Base-by-base conservation (phyloP, 31 red algal species). In the Asparagopsis taxiformis region DNA sequence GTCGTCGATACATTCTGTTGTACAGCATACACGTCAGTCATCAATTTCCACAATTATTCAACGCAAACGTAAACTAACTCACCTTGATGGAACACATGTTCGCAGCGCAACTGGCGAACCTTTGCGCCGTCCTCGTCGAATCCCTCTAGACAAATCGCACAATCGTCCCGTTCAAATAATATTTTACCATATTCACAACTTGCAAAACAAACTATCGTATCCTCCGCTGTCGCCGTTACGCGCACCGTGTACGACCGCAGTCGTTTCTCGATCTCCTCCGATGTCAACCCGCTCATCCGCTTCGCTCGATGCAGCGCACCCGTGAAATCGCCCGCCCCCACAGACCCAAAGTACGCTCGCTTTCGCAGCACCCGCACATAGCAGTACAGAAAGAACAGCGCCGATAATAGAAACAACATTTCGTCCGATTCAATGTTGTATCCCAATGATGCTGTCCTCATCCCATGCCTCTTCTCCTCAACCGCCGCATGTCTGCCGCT, bases 51-150 rank as follows among this genome's bases (percentile, higher is more conserved):
- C 16, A 16, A 25, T 20, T n/a, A 31, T 22, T 13, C 24, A 43
- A 24, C 26, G 31, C 2, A 24, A 62, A 19, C 5, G 13, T 28
- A 26, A 5, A 44, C 4, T 26, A 75, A 78, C 74, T 49, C 48
- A 78, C 74, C 48, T 33, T 20, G 13, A 38, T 89, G 74, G 31
- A 89, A 89, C 2, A 89, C 56, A 77, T 89, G 84, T 34, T 70
- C 57, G 55, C 84, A 89, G 28, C 68, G 62, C 31, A 89, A 53
- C n/a, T 39, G 49, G 6, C 84, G 69, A 0, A 89, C 74, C 65
- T 60, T 68, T 5, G 65, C 41, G 22, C 13, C 20, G 13, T 28
- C 48, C 1, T 41, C 62, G 2, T 46, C 34, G 21, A 54, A 80
- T 13, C 61, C 65, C 31, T 89, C 84, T 13, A 89, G 65, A 32